Base-by-base conservation (phyloP, 225 moss, liverwort and hornwort genomes). In the Sphagnum tenellum region DNA sequence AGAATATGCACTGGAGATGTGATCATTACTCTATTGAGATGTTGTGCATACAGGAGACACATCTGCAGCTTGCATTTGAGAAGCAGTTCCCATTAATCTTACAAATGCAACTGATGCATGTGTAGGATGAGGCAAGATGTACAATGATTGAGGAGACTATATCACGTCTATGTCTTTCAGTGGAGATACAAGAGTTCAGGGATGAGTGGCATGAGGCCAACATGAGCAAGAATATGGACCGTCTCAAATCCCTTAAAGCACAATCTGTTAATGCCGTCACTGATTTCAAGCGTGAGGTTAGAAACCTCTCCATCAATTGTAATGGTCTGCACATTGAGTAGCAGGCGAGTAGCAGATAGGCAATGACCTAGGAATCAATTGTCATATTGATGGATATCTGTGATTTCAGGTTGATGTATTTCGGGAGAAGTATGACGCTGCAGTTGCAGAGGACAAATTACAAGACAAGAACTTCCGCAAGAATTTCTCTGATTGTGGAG, bases 381-480 rank as follows among this genome's bases (percentile, higher is more conserved):
- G 0, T 29, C 29, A 29, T 29, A 29, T 29, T 29, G 29, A 29
- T 29, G 29, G 29, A 29, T 29, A 1, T 29, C 29, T 29, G 29
- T 14, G 5, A 0, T 61, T 52, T 4, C 55, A 95, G 94, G 84
- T 91, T 45, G 89, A 88, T 66, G 63, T 66, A 12, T 89, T 89
- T 74, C 67, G 82, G 56, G 81, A 74, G 4, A 87, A 81, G 45
- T 89, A 80, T 7, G 77, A 78, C 7, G 57, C 55, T 49, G 81
- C 65, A 0, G 45, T 88, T 2, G 76, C 69, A 49, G 94, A 95
- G 68, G 91, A 91, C 70, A 88, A 71, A 61, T 50, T 67, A 11
- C 68, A 86, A 52, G 94, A 95, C 5, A 89, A 70, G 60, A 88
- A 84, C 44, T 95, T 92, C 57, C 80, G 84, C 8, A 95, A 89